Base-by-base conservation (phyloP, 352 stramenopile genomes). In the Pseudoperonospora humuli region DNA sequence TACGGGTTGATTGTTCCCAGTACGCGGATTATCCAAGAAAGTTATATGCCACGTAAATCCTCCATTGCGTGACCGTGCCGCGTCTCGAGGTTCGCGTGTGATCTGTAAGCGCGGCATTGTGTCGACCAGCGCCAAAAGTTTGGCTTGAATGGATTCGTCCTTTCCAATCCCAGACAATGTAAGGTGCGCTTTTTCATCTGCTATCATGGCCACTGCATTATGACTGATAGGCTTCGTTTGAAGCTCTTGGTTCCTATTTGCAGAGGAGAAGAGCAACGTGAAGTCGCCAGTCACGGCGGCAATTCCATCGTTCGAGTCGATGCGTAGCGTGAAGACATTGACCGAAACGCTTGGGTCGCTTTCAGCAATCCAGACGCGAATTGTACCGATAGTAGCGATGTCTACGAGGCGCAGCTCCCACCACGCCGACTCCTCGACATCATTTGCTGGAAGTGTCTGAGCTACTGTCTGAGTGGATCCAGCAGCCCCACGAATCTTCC, bases 1-100 rank as follows among this genome's bases (percentile, higher is more conserved):
- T 6, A 63, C 54, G 0, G 37, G 21, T 32, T 18, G 3, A 7
- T 25, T 32, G 10, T 20, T 41, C 6, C 54, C 46, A 5, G 67
- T 39, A 0, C 42, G 56, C 8, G 65, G 39, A 15, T 73, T 55
- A 2, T 69, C 44, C 0, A 88, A 54, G 38, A 88, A 88, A 10
- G 76, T 88, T 26, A 88, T 75, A 0, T 60, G 67, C 76, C 76
- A 88, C 20, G 64, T 62, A 35, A 84, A 88, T 13, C 61, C 69
- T 18, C 71, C 73, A 13, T 75, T 67, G 0, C 29, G 26, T 9
- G 71, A 75, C 3, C 60, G 18, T 3, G 31, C 14, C 1, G 53
- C 33, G 7, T 69, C 51, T 0, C 53, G 50, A 3, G 73, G 73
- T 5, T 61, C 56, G 7, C 76, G 60, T 1, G 67, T 72, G n/a